These are phyloP conservation scores for Pholiota adiposa DNA, from an alignment of 1,284 basidiomycete species.

Conservation along the genomic window DNA sequence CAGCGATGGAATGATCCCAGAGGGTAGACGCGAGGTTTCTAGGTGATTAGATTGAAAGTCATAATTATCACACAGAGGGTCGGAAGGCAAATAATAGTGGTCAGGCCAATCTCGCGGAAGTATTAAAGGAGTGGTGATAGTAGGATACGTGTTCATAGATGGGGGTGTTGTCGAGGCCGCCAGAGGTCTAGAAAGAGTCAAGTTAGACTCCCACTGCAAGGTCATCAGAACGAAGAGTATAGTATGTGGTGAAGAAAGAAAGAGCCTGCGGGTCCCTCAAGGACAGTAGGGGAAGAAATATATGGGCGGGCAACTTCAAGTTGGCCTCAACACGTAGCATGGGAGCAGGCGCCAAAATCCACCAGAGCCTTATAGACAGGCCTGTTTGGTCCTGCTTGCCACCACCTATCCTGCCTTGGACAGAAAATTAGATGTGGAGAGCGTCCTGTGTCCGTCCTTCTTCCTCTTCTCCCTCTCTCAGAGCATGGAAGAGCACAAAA, in stretches of 20 bases:
- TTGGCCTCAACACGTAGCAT: conserved; percentile 21
- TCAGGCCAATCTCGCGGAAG: conserved; percentile 24
- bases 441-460: not conserved
- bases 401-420: not conserved
- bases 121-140: conserved; percentile 25
- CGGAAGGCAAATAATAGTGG: conserved; percentile 13
- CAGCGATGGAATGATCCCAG: conserved; percentile 17
- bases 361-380: conserved; percentile 5
- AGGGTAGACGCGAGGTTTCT: conserved; percentile 17
- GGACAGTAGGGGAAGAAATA: conserved; percentile 21
- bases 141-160: conserved; percentile 17
- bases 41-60: conserved; percentile 39
- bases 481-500: conserved; percentile 5
- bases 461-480: conserved; percentile 4
- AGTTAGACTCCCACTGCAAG: conserved; percentile 8
- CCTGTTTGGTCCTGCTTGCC: conserved; percentile 22
- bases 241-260: conserved; percentile 21
- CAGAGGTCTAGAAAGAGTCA: conserved; percentile 11
- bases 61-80: conserved; percentile 21
- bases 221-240: conserved; percentile 15
- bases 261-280: conserved; percentile 20
- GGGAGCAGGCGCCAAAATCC: not conserved
- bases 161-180: conserved; percentile 9
- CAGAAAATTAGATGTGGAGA: conserved; percentile 22
- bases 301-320: conserved; percentile 32